Conservation (phyloP, 305 asterid genomes). For the Solanum hybrid region DNA sequence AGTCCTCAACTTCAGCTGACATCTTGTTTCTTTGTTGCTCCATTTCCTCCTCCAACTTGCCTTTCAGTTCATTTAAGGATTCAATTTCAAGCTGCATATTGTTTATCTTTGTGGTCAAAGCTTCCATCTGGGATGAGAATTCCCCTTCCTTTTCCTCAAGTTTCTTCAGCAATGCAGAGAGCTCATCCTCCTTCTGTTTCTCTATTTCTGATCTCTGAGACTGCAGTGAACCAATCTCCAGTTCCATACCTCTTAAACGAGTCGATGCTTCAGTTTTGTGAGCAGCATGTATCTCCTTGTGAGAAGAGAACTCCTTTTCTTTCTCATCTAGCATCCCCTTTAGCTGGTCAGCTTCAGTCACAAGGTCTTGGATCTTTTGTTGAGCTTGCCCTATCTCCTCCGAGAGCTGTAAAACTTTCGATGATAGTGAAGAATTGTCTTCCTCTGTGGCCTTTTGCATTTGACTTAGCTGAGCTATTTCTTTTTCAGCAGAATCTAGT, state of each 20-base stretch:
- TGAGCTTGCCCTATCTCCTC: slow-evolving; percentile 30
- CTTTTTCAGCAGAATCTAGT: slow-evolving; percentile 29
- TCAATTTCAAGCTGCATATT: slow-evolving; percentile 44
- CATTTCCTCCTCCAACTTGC: slow-evolving; percentile 45
- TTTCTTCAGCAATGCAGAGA: slow-evolving; percentile 40
- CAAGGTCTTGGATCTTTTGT: slow-evolving; percentile 29
- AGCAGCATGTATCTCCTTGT: slow-evolving; percentile 56
- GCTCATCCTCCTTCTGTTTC: slow-evolving; percentile 48
- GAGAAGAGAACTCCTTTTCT: slow-evolving; percentile 47
- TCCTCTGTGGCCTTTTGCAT: slow-evolving; percentile 26
- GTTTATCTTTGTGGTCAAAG: slow-evolving; percentile 32
- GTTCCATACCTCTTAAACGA: slow-evolving; percentile 54
- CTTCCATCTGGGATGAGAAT: slow-evolving; percentile 35
- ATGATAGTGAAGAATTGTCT: slow-evolving; percentile 31
- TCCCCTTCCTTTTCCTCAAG: slow-evolving; percentile 52
- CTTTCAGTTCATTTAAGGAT: slow-evolving; percentile 34
- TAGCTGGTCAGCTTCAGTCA: slow-evolving; percentile 30
- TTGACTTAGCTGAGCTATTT: slow-evolving; percentile 27
- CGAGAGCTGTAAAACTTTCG: slow-evolving; percentile 26
- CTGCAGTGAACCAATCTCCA: slow-evolving; percentile 49
- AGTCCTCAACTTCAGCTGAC: slow-evolving; percentile 36
- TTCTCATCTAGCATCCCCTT: slow-evolving; percentile 38
- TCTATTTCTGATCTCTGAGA: slow-evolving; percentile 45
- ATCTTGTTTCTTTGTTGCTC: slow-evolving; percentile 30
- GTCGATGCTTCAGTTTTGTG: slow-evolving; percentile 50